Base-by-base conservation (phyloP, 179 eudicot species). In the Spinacia oleracea region DNA sequence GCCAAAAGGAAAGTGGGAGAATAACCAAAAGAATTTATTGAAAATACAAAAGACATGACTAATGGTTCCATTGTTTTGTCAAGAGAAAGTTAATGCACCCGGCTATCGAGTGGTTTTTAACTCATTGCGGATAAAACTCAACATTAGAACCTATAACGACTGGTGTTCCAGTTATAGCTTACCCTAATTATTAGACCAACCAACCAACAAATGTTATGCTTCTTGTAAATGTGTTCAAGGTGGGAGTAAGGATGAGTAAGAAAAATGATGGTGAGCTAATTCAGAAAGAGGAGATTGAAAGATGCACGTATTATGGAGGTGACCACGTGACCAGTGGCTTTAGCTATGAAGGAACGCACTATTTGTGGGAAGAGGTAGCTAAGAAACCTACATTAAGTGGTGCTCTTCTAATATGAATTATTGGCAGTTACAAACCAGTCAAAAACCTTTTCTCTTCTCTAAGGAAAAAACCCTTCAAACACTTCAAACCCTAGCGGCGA, bases 101-200 rank as follows among this genome's bases (percentile, higher is more conserved):
- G 1, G 78, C 86, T 20, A 75, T 84, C 2, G 35, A 48, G 9
- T 84, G 84, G 51, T 84, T 84, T 56, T 2, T 84, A 48, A 81
- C 84, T 21, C 86, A 84, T 9, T 84, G 82, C 71, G 86, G 85
- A 11, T 83, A 83, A 78, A 83, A 79, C 66, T 79, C 80, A 72
- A 83, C 82, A n/a, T 27, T 79, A 21, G 85, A 83, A 25, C 60
- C 85, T 50, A 58, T 83, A 46, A 46, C 6, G 1, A 76, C 75
- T 0, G 81, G 85, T 55, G 76, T 83, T 20, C 85, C 81, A 0
- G 38, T 83, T 20, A 80, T 83, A 62, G 83, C 85, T 35, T 83
- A 80, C 31, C 85, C 83, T 0, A 83, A 79, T 68, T 83, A 83
- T n/a, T n/a, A n/a, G 85, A 83, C 85, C 0, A 78, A 83, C 45